These are phyloP conservation scores for Penicillium sp. DNA, from an alignment of 2,329 filamentous ascomycete genomes.

Conservation along the genomic window DNA sequence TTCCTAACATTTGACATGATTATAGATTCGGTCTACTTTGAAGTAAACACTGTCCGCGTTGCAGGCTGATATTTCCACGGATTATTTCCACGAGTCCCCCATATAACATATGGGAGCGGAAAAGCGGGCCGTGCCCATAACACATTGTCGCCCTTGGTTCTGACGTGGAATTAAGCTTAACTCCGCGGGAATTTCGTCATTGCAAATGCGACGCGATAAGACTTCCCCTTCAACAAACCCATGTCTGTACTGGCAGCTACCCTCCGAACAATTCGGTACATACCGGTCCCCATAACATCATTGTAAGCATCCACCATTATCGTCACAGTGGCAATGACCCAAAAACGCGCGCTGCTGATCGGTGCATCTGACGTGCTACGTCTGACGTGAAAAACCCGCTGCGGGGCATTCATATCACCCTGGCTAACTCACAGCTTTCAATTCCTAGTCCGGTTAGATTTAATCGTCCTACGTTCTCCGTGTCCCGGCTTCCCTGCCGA, in stretches of 20 bases:
- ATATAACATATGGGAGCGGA: background rate
- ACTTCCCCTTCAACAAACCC: background rate
- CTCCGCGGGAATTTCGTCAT: background rate
- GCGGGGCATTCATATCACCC: background rate
- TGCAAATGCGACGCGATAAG: background rate
- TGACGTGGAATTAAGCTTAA: background rate
- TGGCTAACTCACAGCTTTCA: background rate
- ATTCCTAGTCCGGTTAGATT: background rate
- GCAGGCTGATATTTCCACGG: background rate
- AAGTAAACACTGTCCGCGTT: too few species aligned
- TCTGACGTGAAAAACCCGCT: background rate
- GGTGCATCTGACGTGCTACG: background rate
- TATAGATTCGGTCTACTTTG: too few species aligned
- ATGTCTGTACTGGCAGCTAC: slow-evolving; percentile 8
- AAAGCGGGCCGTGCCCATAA: background rate
- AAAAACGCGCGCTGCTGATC: background rate
- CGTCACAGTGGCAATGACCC: background rate
- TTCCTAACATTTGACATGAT: too few species aligned
- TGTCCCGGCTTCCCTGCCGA: slow-evolving; percentile 2
- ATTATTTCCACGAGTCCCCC: background rate
- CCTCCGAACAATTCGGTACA: background rate
- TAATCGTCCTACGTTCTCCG: background rate
- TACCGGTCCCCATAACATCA: background rate
- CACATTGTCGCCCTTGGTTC: too few species aligned
- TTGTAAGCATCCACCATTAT: slow-evolving; percentile 7